These are phyloP conservation scores for Blakeslea trispora DNA, from an alignment of 371 early-diverging fungal genomes.

Conservation along the genomic window DNA sequence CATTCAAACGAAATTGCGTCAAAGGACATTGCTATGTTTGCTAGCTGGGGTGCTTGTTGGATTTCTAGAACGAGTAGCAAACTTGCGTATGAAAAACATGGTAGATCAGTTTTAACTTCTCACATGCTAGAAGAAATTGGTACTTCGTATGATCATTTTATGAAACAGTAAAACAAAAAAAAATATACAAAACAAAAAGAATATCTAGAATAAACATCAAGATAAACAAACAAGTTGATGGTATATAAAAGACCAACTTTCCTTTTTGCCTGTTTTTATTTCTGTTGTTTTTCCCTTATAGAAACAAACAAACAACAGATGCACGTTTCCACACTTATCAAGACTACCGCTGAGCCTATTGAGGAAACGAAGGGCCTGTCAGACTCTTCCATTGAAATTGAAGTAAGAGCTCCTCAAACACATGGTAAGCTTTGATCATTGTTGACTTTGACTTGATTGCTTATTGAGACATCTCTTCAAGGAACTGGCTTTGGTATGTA, in stretches of 20 bases:
- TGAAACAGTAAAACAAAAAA: constrained; percentile 17
- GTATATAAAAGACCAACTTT: neutral
- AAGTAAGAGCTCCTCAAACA: constrained; percentile 88
- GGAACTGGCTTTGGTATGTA: constrained; percentile 73
- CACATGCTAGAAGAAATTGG: constrained; percentile 79
- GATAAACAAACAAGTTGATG: neutral
- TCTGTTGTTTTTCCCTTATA: constrained; percentile 1
- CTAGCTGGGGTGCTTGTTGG: constrained; percentile 73
- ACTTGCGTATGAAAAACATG: constrained; percentile 68
- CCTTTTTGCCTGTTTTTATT: neutral
- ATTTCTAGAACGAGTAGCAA: constrained; percentile 67
- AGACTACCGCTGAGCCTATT: constrained; percentile 39
- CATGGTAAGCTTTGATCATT: constrained; percentile 61
- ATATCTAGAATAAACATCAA: too few relatives aligned
- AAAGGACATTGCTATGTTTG: constrained; percentile 62
- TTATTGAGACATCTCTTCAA: neutral
- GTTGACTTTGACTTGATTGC: too few relatives aligned
- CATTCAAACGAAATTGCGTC: constrained; percentile 42
- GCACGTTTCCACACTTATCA: constrained; percentile 14
- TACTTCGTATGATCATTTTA: constrained; percentile 34
- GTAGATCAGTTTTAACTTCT: constrained; percentile 72
- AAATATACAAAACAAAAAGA: constrained; percentile 12
- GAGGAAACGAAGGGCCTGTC: constrained; percentile 92
- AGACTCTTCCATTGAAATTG: constrained; percentile 95
- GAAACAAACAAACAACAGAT: constrained; percentile 12